Evolutionary conservation across 805 yeast species (phyloP).

Genomic region (Danielia oregonensis): DNA sequence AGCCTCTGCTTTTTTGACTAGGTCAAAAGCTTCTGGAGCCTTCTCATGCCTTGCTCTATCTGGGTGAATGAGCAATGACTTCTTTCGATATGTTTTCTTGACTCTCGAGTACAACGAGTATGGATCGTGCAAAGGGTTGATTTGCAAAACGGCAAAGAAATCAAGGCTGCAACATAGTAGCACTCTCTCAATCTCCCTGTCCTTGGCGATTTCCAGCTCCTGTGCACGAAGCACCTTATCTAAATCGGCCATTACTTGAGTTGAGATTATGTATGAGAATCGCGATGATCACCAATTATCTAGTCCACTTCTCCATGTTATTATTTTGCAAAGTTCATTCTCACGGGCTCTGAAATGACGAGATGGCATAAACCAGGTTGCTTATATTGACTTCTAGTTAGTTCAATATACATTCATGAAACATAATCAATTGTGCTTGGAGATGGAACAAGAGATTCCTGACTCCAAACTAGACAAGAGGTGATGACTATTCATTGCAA

Average conservation of each 20-base stretch:
- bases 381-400: neutral
- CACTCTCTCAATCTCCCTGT: conserved; percentile 56
- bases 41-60: conserved; percentile 53
- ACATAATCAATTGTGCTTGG: too few species aligned
- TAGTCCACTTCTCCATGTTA: too few species aligned
- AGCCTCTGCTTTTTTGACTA: conserved; percentile 51
- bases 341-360: too few species aligned
- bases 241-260: conserved; percentile 12
- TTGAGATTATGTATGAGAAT: too few species aligned
- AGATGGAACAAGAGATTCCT: too few species aligned
- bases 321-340: too few species aligned
- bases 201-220: conserved; percentile 33
- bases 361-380: too few species aligned
- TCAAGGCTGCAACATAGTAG: conserved; percentile 46
- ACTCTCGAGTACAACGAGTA: conserved; percentile 38
- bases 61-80: conserved; percentile 65
- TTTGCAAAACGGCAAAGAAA: conserved; percentile 51
- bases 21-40: conserved; percentile 66
- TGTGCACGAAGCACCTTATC: conserved; percentile 14
- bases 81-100: conserved; percentile 49
- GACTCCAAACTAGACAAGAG: too few species aligned
- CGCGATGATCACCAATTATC: too few species aligned
- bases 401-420: too few species aligned
- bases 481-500: too few species aligned
- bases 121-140: conserved; percentile 31